A percentile compares a stretch with the other conserved stretches of the same genome.
Conservation (phyloP, 2,329 filamentous ascomycete species). For the Claviceps africana region DNA sequence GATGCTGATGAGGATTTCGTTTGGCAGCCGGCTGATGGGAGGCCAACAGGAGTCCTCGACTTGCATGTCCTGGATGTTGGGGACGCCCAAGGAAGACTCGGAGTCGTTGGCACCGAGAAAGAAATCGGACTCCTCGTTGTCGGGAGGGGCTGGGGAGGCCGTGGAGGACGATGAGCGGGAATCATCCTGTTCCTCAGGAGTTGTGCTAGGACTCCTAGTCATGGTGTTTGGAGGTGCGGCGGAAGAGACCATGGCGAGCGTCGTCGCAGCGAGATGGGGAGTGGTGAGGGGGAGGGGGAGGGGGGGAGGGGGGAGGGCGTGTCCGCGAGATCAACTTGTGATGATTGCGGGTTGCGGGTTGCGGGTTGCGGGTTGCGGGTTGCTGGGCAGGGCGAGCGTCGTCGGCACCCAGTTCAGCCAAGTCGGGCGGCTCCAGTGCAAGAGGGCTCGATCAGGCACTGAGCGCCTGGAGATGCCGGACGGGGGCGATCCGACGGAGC, state of each 20-base stretch:
- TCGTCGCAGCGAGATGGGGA: neutral
- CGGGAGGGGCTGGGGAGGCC: conserved; percentile 59
- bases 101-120: conserved; percentile 84
- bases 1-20: conserved; percentile 86
- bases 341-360: neutral
- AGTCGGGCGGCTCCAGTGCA: conserved; percentile 3
- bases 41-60: conserved; percentile 54
- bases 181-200: conserved; percentile 30
- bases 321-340: neutral
- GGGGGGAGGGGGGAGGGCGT: too few species aligned
- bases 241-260: conserved; percentile 8
- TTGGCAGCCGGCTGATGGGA: conserved; percentile 76
- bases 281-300: too few species aligned
- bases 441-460: neutral
- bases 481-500: neutral
- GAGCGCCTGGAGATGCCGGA: neutral
- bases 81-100: conserved; percentile 75
- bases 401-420: conserved; percentile 4
- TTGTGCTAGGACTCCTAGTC: conserved; percentile 8
- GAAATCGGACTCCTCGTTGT: conserved; percentile 89
- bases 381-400: neutral
- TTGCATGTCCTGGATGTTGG: conserved; percentile 61
- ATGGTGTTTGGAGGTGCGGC: conserved; percentile 8
- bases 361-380: neutral
- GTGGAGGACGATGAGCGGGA: conserved; percentile 53